Percentiles rank a stretch among this genome's conserved stretches.
phyloP scores from a whole-genome alignment of 257 asterid species.

The Primulina huaijiensis region DNA sequence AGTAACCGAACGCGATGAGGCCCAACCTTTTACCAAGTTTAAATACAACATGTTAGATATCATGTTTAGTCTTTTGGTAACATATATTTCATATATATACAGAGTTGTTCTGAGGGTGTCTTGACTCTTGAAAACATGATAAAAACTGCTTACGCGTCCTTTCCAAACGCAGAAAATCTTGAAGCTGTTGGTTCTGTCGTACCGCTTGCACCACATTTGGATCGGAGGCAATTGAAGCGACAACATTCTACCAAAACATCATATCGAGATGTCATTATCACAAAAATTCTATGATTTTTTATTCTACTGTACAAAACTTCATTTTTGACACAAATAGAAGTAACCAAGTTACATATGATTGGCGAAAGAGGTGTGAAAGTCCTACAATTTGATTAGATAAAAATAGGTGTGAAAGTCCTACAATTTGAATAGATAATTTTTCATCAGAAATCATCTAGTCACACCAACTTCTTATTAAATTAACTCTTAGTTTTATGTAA shows the following conservation, averaged over 20 bases:
- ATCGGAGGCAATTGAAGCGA: constrained; percentile 80
- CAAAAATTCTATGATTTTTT: neutral
- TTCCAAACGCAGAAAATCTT: constrained; percentile 50
- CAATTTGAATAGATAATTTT: neutral
- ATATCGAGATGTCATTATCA: constrained; percentile 11
- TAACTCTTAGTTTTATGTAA: neutral
- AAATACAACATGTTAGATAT: neutral
- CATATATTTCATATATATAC: neutral
- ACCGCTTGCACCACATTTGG: constrained; percentile 79
- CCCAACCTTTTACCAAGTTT: neutral
- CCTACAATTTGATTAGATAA: neutral
- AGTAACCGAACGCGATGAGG: neutral
- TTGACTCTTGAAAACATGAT: neutral
- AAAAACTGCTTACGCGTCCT: constrained; percentile 32
- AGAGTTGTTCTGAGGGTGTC: neutral
- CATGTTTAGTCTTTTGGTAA: neutral
- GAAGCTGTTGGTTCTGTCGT: constrained; percentile 53
- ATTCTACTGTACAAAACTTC: neutral
- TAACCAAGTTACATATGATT: neutral
- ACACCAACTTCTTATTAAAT: neutral
- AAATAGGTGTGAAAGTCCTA: neutral
- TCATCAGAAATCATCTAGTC: neutral
- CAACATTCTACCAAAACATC: constrained; percentile 50
- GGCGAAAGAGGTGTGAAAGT: neutral
- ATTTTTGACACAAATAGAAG: too few relatives aligned